Conservation (phyloP, 306 rosid species). For the Myrica gale region DNA sequence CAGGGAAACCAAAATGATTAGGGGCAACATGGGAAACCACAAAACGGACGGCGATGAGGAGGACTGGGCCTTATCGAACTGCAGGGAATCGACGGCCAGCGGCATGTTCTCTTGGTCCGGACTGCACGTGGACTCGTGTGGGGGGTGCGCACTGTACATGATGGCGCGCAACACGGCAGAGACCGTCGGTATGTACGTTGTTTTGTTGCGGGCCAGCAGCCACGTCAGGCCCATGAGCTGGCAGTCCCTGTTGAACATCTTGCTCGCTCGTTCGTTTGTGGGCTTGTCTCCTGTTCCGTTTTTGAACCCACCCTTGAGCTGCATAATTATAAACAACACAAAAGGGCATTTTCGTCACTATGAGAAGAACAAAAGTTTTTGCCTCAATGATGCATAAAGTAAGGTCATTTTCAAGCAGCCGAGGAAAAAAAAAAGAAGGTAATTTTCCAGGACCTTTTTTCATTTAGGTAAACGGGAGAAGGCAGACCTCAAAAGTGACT, state of each 20-base stretch:
- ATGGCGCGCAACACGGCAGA: conserved; percentile 92
- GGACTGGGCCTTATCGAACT: conserved; percentile 54
- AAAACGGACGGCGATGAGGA: conserved; percentile 38
- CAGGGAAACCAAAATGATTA: conserved; percentile 32
- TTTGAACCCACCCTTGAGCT: conserved; percentile 57
- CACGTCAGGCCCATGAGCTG: conserved; percentile 98
- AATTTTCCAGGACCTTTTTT: background rate
- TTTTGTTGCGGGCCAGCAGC: conserved; percentile 82
- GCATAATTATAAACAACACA: background rate
- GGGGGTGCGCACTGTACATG: conserved; percentile 85
- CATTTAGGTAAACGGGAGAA: background rate
- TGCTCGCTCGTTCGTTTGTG: conserved; percentile 58
- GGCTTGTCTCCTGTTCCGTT: conserved; percentile 43
- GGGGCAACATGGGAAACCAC: conserved; percentile 46
- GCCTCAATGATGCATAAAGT: too few species aligned
- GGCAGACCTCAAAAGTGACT: background rate
- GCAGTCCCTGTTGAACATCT: conserved; percentile 86
- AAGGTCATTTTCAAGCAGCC: too few species aligned
- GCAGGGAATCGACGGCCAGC: conserved; percentile 88
- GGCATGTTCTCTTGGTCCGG: conserved; percentile 99
- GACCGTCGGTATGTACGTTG: conserved; percentile 90
- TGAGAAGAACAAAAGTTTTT: too few species aligned
- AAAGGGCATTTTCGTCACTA: background rate
- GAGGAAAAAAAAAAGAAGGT: too few species aligned
- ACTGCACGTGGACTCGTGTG: conserved; percentile 75